Evolutionary conservation across 208 protist species (phyloP).

Genomic region (Trypanosoma cruzi): DNA sequence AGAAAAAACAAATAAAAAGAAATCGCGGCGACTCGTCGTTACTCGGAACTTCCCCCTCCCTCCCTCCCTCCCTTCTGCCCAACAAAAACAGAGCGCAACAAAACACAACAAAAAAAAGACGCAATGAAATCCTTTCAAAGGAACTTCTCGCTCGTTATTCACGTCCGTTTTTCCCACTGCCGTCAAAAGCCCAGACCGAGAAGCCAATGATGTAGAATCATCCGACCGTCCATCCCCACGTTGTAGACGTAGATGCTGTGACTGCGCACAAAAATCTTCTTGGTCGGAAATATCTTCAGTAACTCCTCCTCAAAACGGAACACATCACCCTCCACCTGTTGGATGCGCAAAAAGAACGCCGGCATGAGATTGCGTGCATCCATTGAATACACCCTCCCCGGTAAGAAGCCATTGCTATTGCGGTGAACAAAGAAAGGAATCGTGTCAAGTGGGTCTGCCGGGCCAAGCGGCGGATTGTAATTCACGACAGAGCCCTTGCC

Average conservation of each 20-base stretch:
- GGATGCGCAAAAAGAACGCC: conserved; percentile 66
- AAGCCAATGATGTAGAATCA: conserved; percentile 87
- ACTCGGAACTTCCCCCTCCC: too few relatives aligned
- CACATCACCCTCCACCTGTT: conserved; percentile 72
- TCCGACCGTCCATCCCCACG: conserved; percentile 65
- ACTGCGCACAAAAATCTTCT: conserved; percentile 84
- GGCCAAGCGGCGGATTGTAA: conserved; percentile 79
- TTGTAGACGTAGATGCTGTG: conserved; percentile 82
- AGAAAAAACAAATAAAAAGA: conserved; percentile 12
- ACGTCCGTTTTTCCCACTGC: not conserved
- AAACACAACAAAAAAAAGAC: conserved; percentile 24
- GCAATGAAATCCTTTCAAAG: conserved; percentile 2
- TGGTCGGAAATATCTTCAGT: conserved; percentile 91
- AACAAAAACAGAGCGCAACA: not conserved
- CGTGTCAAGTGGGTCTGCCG: conserved; percentile 69
- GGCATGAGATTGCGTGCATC: conserved; percentile 74
- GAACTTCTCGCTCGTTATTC: not conserved
- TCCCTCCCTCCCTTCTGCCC: too few relatives aligned
- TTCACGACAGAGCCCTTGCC: conserved; percentile 52
- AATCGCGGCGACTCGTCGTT: too few relatives aligned
- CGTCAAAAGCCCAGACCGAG: conserved; percentile 81
- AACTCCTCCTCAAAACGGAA: conserved; percentile 91
- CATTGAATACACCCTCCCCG: conserved; percentile 76
- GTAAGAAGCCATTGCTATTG: conserved; percentile 72
- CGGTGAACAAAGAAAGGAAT: conserved; percentile 89